Base-by-base conservation (phyloP, 2,329 filamentous ascomycete genomes). In the Botryotinia calthae region DNA sequence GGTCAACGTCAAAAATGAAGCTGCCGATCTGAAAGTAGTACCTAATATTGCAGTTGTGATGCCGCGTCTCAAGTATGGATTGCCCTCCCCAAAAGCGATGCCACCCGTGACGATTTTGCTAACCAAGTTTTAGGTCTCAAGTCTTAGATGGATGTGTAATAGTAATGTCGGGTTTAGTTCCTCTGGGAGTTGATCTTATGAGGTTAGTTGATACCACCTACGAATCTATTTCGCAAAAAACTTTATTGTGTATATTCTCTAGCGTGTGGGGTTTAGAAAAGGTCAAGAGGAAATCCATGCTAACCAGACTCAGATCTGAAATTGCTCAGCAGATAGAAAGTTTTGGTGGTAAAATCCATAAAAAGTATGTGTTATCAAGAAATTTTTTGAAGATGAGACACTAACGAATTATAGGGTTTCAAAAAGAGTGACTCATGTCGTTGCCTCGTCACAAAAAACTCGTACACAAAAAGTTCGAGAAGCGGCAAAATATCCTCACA, bases 381-480 rank as follows among this genome's bases (percentile, higher is more conserved):
- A 37, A 8, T 34, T 40, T 44, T 40, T 46, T 40, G 8, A 22
- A 40, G 25, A 64, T 31, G 14, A 7, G 18, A 16, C 42, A 22
- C 51, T 58, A 51, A 77, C 67, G 74, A 25, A 22, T 70, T n/a
- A 37, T 10, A 86, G 84, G 48, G 85, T 95, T 12, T 87, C 86
- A 2, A 85, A 85, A 46, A 87, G 87, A 71, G 87, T 93, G 22
- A 94, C 92, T 0, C 93, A 95, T 81, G 86, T 95, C 8, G 91
- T 95, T 3, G 90, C 92, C 14, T 91, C 89, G 69, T 89, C 88
- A 28, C 86, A 88, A 25, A 86, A 91, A 37, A 92, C 92, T 46
- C 90, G 95, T 34, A 98, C 96, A 0, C 91, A 93, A 70, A 99
- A 99, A 83, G 94, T 98, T 61, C 91, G 93, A 65, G 91, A 95